Base-by-base conservation (phyloP, 192 early-diverging fungal species). In the Dispira parvispora region DNA sequence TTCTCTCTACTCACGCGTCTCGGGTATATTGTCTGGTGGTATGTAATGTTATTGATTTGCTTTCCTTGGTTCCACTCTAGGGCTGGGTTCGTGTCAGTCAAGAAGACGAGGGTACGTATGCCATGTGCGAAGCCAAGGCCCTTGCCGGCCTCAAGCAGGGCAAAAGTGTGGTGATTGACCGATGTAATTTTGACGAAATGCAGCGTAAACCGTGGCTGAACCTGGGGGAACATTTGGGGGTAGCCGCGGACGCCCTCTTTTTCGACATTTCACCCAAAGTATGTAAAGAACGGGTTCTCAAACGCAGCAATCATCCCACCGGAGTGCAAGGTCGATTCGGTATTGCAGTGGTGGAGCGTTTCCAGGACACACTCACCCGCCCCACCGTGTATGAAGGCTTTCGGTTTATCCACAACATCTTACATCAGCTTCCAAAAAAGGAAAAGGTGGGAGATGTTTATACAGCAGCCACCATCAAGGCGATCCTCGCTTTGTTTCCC, bases 111-210 rank as follows among this genome's bases (percentile, higher is more conserved):
- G 32, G 32, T 38, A 38, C 32, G 6, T 38, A 38, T 38, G 1
- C 32, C 32, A 6, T 38, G 32, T 38, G 32, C 32, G 32, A 38
- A 38, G 32, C 32, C 32, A 38, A 38, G 32, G 32, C 32, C 32
- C 32, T 38, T 11, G 55, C 47, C 8, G 9, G 47, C 18, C 21
- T 21, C 3, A 26, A 44, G 20, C 64, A 80, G 45, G 70, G 78
- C 56, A 76, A 83, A 61, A 86, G 80, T 67, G 84, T 87, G 11
- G 73, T 89, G 63, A 75, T 89, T 16, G 87, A 89, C 68, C 80
- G 87, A 28, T 83, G 84, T 71, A 89, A 89, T 72, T 89, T 89
- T 76, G 82, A 89, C 65, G 70, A 75, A 47, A 67, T 71, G 58
- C 87, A 89, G 70, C 79, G 87, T 57, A 81, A 80, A 66, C 77